Conservation (phyloP, 2,329 filamentous ascomycete genomes). For the Cladosporium sp. region DNA sequence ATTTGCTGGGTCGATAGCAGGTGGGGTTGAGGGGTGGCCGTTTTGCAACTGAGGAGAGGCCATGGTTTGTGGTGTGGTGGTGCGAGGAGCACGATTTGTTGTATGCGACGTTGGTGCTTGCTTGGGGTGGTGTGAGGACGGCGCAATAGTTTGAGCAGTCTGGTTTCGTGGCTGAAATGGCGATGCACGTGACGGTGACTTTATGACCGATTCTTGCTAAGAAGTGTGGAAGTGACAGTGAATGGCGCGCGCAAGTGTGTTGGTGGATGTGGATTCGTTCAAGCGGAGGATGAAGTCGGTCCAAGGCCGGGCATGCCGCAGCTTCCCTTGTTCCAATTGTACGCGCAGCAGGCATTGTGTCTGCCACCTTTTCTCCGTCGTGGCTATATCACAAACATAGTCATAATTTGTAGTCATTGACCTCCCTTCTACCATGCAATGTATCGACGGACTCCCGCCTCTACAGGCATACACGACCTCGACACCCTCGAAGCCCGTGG, state of each 20-base stretch:
- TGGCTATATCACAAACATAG: neutral
- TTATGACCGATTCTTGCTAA: neutral
- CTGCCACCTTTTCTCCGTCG: neutral
- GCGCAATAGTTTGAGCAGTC: neutral
- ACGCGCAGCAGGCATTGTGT: neutral
- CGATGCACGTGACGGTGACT: neutral
- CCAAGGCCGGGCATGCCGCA: neutral
- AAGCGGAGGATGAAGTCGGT: conserved; percentile 3
- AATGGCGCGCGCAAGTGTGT: neutral
- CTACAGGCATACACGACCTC: neutral
- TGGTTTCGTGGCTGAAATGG: neutral
- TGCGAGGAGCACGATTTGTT: neutral
- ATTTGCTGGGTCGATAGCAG: conserved; percentile 29
- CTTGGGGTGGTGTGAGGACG: neutral
- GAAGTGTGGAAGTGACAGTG: neutral
- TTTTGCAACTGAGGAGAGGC: conserved; percentile 25
- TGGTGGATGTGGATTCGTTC: neutral
- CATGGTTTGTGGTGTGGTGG: conserved; percentile 20
- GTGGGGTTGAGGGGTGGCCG: conserved; percentile 34
- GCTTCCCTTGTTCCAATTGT: neutral
- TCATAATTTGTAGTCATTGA: neutral
- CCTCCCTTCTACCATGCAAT: neutral
- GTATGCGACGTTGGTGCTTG: neutral
- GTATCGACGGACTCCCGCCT: neutral
- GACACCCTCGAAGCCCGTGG: conserved; percentile 10